Conservation (phyloP, 2,329 filamentous ascomycete genomes). For the Aureobasidium mangrovei region DNA sequence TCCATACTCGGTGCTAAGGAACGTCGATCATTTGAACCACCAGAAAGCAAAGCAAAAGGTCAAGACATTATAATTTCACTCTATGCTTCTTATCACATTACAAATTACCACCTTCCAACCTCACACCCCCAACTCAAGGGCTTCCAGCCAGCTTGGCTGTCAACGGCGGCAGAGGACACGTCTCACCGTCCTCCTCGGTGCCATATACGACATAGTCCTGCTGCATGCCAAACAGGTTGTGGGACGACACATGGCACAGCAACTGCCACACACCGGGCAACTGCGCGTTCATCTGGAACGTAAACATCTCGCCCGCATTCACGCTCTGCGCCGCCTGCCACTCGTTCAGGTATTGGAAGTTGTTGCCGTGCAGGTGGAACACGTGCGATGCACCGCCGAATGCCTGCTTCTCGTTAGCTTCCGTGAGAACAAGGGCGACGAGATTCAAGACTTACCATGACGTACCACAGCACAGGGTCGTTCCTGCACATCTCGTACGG, state of each 20-base stretch:
- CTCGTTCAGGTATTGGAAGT: slow-evolving; percentile 18
- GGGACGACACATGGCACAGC: slow-evolving; percentile 21
- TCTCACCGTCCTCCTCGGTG: slow-evolving; percentile 4
- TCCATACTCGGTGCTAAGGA: no score
- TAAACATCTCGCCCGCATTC: slow-evolving; percentile 23
- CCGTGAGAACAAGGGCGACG: neutral
- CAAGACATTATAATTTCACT: no score
- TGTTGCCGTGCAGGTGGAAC: slow-evolving; percentile 26
- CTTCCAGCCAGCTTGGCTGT: slow-evolving; percentile 8
- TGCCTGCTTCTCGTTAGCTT: slow-evolving; percentile 5
- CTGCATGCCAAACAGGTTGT: slow-evolving; percentile 21
- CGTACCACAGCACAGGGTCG: slow-evolving; percentile 27
- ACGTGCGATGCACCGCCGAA: slow-evolving; percentile 22
- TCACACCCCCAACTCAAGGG: neutral
- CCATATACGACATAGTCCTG: slow-evolving; percentile 19
- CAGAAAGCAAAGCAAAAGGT: no score
- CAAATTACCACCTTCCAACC: neutral
- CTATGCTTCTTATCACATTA: neutral
- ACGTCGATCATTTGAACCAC: no score
- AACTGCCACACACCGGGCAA: slow-evolving; percentile 22
- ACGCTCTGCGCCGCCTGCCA: slow-evolving; percentile 15
- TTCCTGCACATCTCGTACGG: slow-evolving; percentile 25
- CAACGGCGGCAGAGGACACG: slow-evolving; percentile 18
- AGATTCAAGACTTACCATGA: slow-evolving; percentile 12
- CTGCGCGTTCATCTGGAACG: slow-evolving; percentile 23